Evolutionary conservation across 1,284 basidiomycete species (phyloP).

Genomic region (Sanguinoderma infundibulare): DNA sequence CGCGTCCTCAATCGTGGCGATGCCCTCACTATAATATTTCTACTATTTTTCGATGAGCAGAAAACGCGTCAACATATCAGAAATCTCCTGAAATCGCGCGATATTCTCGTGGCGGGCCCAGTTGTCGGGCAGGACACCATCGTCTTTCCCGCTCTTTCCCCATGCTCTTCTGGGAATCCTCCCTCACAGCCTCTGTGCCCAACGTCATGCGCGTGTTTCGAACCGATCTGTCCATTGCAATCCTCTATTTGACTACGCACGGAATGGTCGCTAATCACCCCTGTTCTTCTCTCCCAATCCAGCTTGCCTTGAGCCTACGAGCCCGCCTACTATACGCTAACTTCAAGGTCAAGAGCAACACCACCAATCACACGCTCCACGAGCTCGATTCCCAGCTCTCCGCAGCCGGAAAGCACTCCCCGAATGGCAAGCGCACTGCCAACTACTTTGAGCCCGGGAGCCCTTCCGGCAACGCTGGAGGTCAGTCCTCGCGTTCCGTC

Average conservation of each 20-base stretch:
- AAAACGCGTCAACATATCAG: slow-evolving; percentile 5
- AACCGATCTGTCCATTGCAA: background rate
- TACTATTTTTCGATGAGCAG: background rate
- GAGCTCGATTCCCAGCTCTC: slow-evolving; percentile 65
- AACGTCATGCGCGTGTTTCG: background rate
- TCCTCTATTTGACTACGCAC: background rate
- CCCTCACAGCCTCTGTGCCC: slow-evolving; percentile 29
- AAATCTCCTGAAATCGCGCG: background rate
- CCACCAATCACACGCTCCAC: slow-evolving; percentile 63
- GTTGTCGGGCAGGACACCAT: background rate
- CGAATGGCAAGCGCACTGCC: slow-evolving; percentile 37
- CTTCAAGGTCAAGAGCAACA: slow-evolving; percentile 77
- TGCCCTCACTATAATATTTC: background rate
- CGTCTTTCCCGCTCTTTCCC: slow-evolving; percentile 4
- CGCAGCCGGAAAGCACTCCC: slow-evolving; percentile 32
- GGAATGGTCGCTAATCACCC: slow-evolving; percentile 37
- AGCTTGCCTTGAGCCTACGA: slow-evolving; percentile 79
- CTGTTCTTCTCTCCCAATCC: slow-evolving; percentile 37
- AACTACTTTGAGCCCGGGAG: slow-evolving; percentile 51
- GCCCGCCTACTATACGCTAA: slow-evolving; percentile 79
- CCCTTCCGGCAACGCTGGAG: slow-evolving; percentile 10
- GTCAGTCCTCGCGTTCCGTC: slow-evolving; percentile 34
- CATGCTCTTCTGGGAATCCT: slow-evolving; percentile 7
- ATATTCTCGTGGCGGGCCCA: background rate
- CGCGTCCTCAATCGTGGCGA: background rate